Percentiles rank a stretch among this genome's conserved stretches.
Conservation (phyloP, 2,329 filamentous ascomycete genomes). For the Arthrinium puccinioides region DNA sequence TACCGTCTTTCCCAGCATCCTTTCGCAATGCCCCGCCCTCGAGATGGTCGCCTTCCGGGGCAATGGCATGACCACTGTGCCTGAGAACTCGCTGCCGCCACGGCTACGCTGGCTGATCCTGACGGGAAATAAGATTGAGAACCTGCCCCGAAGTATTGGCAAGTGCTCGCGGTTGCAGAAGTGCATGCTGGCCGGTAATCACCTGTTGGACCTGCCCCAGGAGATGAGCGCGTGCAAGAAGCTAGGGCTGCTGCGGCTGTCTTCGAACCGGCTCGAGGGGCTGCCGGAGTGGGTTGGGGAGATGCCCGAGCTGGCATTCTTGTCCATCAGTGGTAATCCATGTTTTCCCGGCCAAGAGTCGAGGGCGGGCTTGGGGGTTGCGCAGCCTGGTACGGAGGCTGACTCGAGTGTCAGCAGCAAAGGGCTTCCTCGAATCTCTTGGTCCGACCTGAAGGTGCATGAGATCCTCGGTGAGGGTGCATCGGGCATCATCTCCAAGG, state of each 20-base stretch:
- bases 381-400: slow-evolving; percentile 4
- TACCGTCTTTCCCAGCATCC: slow-evolving; percentile 29
- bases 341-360: slow-evolving; percentile 22
- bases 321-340: slow-evolving; percentile 40
- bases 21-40: slow-evolving; percentile 34
- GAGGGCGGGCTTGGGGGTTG: slow-evolving; percentile 6
- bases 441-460: slow-evolving; percentile 31
- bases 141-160: slow-evolving; percentile 33
- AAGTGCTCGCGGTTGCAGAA: slow-evolving; percentile 35
- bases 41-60: slow-evolving; percentile 41
- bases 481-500: slow-evolving; percentile 38
- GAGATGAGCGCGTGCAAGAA: slow-evolving; percentile 36
- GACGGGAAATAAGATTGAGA: slow-evolving; percentile 33
- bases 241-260: slow-evolving; percentile 35
- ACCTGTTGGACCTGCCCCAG: slow-evolving; percentile 28
- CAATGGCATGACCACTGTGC: slow-evolving; percentile 35
- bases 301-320: slow-evolving; percentile 36
- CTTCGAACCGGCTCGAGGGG: slow-evolving; percentile 29
- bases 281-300: slow-evolving; percentile 36
- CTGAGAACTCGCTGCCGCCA: slow-evolving; percentile 32
- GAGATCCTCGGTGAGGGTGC: slow-evolving; percentile 35
- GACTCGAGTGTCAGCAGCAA: slow-evolving; percentile 14
- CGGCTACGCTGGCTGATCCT: slow-evolving; percentile 40
- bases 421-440: slow-evolving; percentile 22
- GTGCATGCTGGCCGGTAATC: slow-evolving; percentile 42